phyloP scores from a whole-genome alignment of 257 asterid genomes.

The Plantago ovata region DNA sequence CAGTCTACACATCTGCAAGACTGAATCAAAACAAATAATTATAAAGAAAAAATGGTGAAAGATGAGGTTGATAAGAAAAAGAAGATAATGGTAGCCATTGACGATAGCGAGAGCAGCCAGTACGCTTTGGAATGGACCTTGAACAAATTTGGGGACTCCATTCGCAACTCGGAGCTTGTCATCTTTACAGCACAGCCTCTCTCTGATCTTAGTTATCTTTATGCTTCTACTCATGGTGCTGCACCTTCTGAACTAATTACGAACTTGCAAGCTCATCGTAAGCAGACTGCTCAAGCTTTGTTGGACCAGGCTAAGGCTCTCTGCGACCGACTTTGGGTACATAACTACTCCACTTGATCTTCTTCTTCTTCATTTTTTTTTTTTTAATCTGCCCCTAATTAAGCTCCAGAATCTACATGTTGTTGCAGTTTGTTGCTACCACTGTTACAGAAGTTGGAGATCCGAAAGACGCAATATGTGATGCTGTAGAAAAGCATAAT shows the following conservation, averaged over 20 bases:
- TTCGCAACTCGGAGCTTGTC: constrained; percentile 29
- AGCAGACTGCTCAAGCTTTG: constrained; percentile 33
- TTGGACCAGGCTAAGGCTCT: constrained; percentile 45
- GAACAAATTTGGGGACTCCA: constrained; percentile 27
- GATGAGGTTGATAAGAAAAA: constrained; percentile 24
- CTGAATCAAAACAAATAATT: too few relatives aligned
- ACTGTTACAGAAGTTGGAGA: constrained; percentile 50
- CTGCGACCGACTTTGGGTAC: constrained; percentile 45
- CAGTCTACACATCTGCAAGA: too few relatives aligned
- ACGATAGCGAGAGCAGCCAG: constrained; percentile 53
- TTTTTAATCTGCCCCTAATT: too few relatives aligned
- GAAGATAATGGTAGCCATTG: constrained; percentile 71
- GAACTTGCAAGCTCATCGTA: constrained; percentile 36
- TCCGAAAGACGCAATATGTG: constrained; percentile 45
- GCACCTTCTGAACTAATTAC: constrained; percentile 36
- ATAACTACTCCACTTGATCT: not conserved
- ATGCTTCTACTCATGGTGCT: constrained; percentile 53
- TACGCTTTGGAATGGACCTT: constrained; percentile 62
- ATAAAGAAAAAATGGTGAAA: constrained; percentile 15
- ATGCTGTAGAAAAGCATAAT: constrained; percentile 40
- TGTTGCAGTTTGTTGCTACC: constrained; percentile 39
- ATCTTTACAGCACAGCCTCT: constrained; percentile 51
- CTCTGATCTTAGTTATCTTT: constrained; percentile 33
- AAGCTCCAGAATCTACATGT: too few relatives aligned
- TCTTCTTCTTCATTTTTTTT: not conserved